These are phyloP conservation scores for Phytophthora quininea DNA, from an alignment of 352 stramenopile species.

Conservation along the genomic window DNA sequence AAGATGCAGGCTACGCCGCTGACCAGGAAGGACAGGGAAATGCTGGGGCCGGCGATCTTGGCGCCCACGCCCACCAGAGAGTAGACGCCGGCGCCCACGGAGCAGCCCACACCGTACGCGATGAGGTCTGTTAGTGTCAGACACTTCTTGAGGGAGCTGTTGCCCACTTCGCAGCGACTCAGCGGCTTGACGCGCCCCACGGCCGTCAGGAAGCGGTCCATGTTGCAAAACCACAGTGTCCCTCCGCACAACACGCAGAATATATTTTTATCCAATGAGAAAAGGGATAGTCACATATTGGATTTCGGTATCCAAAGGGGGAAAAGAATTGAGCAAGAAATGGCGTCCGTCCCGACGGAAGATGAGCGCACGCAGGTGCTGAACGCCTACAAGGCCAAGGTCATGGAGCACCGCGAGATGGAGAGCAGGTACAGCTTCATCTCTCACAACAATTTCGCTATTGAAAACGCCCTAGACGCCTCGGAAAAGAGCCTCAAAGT, in stretches of 20 bases:
- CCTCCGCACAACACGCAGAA: neutral
- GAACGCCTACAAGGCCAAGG: slow-evolving; percentile 95
- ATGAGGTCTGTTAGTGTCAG: slow-evolving; percentile 82
- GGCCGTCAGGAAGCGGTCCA: slow-evolving; percentile 61
- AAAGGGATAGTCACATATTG: slow-evolving; percentile 6
- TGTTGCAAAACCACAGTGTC: slow-evolving; percentile 1
- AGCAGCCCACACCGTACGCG: slow-evolving; percentile 91
- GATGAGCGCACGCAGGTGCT: slow-evolving; percentile 94
- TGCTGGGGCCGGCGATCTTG: slow-evolving; percentile 83
- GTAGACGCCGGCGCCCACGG: slow-evolving; percentile 92
- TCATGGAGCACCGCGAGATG: slow-evolving; percentile 96
- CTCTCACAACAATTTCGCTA: neutral
- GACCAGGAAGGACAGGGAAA: slow-evolving; percentile 92
- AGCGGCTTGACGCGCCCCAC: slow-evolving; percentile 79
- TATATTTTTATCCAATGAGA: slow-evolving; percentile 26
- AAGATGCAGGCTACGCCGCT: slow-evolving; percentile 90
- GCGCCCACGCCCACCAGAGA: slow-evolving; percentile 89
- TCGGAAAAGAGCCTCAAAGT: neutral
- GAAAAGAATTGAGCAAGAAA: slow-evolving; percentile 27
- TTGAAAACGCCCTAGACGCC: neutral
- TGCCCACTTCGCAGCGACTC: slow-evolving; percentile 49
- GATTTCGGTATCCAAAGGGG: slow-evolving; percentile 32
- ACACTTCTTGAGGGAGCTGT: slow-evolving; percentile 58
- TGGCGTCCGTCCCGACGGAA: slow-evolving; percentile 70
- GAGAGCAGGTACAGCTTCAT: slow-evolving; percentile 87